Evolutionary conservation across 768 basidiomycete species (phyloP).

Genomic region (Amanita jacksonii): DNA sequence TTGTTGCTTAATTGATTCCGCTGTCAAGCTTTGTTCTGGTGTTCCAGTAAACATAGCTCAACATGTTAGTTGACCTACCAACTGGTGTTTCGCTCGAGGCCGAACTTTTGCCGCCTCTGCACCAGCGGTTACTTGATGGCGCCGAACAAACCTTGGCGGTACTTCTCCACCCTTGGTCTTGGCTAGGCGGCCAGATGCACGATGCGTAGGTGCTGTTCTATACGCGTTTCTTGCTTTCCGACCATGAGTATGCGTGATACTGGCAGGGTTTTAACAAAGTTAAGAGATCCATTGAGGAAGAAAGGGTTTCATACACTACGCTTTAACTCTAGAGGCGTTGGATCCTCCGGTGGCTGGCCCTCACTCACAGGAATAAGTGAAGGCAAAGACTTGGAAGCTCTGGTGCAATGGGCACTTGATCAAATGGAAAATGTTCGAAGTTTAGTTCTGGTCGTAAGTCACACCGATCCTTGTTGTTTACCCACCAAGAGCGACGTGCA

Average conservation of each 20-base stretch:
- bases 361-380: slow-evolving; percentile 68
- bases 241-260: too few relatives aligned
- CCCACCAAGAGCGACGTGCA: neutral
- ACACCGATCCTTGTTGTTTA: neutral
- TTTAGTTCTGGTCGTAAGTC: slow-evolving; percentile 52
- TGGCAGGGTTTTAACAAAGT: slow-evolving; percentile 33
- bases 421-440: slow-evolving; percentile 32
- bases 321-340: slow-evolving; percentile 76
- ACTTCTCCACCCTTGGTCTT: slow-evolving; percentile 82
- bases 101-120: neutral
- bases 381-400: slow-evolving; percentile 55
- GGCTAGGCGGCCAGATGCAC: slow-evolving; percentile 68
- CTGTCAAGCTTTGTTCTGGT: too few relatives aligned
- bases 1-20: too few relatives aligned
- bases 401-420: slow-evolving; percentile 46
- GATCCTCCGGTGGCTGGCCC: slow-evolving; percentile 60
- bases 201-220: slow-evolving; percentile 50
- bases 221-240: slow-evolving; percentile 10
- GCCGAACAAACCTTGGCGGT: slow-evolving; percentile 43
- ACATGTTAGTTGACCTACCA: slow-evolving; percentile 13
- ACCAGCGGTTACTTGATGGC: neutral
- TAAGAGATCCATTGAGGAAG: slow-evolving; percentile 32
- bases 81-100: slow-evolving; percentile 13
- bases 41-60: neutral
- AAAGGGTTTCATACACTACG: slow-evolving; percentile 49